Evolutionary conservation across 768 basidiomycete genomes (phyloP).

Genomic region (Auricularia auricula-judae): DNA sequence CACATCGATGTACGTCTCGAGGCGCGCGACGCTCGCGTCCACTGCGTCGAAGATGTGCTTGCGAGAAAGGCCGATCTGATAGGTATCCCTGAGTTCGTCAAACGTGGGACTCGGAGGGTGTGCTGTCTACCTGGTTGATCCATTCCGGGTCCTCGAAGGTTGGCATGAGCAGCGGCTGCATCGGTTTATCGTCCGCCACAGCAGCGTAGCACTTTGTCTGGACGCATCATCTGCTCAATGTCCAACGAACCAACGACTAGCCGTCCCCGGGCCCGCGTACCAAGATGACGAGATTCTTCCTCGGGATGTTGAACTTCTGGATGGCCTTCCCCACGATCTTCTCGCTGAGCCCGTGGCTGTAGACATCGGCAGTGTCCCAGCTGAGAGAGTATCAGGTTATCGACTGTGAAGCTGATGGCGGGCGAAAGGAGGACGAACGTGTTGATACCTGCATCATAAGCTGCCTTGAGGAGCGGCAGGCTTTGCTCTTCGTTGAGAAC

Average conservation of each 20-base stretch:
- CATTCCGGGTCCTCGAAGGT: conserved; percentile 3
- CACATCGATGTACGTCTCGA: conserved; percentile 32
- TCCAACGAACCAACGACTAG: background rate
- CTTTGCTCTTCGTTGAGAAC: conserved; percentile 36
- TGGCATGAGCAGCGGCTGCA: conserved; percentile 4
- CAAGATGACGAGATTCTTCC: conserved; percentile 21
- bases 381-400: background rate
- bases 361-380: background rate
- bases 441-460: conserved; percentile 20
- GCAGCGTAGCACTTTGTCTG: conserved; percentile 16
- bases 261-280: background rate
- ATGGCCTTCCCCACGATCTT: conserved; percentile 61
- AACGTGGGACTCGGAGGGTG: background rate
- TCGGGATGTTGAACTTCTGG: conserved; percentile 33
- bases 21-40: conserved; percentile 26
- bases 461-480: conserved; percentile 35
- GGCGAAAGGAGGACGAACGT: background rate
- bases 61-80: background rate
- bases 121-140: conserved; percentile 4
- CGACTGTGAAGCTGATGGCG: background rate
- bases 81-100: background rate
- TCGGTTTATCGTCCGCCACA: conserved; percentile 6
- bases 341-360: conserved; percentile 23
- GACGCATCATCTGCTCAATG: background rate
- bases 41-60: conserved; percentile 41